Evolutionary conservation across 345 rosid genomes (phyloP), one percentile per base, ranked within the genome.

Genomic region (Trapa incisa): DNA sequence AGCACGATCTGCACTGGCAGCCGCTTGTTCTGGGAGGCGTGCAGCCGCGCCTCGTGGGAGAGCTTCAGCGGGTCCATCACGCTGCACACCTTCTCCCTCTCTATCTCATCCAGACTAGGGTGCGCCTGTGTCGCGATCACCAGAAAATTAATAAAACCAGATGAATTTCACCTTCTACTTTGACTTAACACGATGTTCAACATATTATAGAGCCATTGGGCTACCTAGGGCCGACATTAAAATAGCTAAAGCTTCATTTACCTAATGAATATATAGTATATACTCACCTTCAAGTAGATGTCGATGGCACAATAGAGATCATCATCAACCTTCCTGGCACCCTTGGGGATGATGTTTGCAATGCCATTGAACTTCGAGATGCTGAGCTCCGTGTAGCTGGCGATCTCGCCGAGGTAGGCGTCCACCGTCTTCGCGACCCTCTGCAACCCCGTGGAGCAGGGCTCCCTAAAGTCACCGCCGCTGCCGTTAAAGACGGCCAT

Each of bases 11-110:
- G 92, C 6, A 94, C 95, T 0, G 99, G 99, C 43, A 94, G 68
- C 33, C 99, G 78, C 75, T 94, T 94, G 91, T 94, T 94, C 72
- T 91, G 89, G 13, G 99, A 88, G 35, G 99, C 99, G 65, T 94
- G 99, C n/a, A 91, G 80, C 71, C 99, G 83, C 15, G 99, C 99
- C 68, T 90, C 95, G 72, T 86, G 78, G 3, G 99, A 87, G 5
- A 94, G 83, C 73, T 88, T 94, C 50, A 94, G 67, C 9, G 97
- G 83, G 33, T 94, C 99, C 96, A 94, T 86, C 45, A 84, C 82
- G 73, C 97, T 87, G 72, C 99, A 94, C 0, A 81, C 85, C 73
- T 94, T 94, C 78, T 94, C 99, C 48, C 96, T 70, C 63, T 85
- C 97, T 0, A 94, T 89, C 82, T 94, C 99, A 32, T 94, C 99